Conservation (phyloP, 345 rosid genomes). For the Arabis hirsuta region DNA sequence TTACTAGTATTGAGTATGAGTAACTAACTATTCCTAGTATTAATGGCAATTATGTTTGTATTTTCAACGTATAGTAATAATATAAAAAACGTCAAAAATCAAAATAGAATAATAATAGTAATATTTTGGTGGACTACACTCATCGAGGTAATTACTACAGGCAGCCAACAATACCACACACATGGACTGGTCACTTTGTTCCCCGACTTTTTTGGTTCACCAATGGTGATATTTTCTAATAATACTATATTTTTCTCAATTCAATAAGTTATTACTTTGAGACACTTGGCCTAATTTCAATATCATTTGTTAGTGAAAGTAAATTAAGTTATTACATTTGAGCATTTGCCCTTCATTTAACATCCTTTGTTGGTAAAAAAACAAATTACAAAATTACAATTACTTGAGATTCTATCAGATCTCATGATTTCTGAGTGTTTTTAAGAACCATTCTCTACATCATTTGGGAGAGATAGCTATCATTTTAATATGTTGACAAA, state of each 20-base stretch:
- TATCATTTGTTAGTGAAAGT: not conserved
- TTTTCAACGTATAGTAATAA: not conserved
- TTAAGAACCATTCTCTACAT: not conserved
- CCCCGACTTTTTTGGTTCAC: conserved; percentile 9
- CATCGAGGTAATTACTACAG: conserved; percentile 29
- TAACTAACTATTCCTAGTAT: not conserved
- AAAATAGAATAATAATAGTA: not conserved
- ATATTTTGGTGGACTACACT: conserved; percentile 33
- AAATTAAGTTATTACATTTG: not conserved
- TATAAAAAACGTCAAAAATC: too few relatives aligned
- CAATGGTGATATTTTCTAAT: not conserved
- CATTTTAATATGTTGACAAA: not conserved
- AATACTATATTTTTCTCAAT: not conserved
- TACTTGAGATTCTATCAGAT: not conserved
- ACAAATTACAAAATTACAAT: not conserved
- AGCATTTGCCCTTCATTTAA: not conserved
- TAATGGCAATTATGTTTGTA: not conserved
- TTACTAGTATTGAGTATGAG: not conserved
- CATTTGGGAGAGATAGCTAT: not conserved
- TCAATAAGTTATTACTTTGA: not conserved
- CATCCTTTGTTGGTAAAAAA: not conserved
- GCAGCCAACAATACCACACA: conserved; percentile 32
- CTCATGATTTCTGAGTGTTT: conserved; percentile 8
- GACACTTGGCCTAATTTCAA: not conserved
- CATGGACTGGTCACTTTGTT: conserved; percentile 36